Evolutionary conservation across 2,329 filamentous ascomycete species (phyloP).

Genomic region (Aspergillus ruber): DNA sequence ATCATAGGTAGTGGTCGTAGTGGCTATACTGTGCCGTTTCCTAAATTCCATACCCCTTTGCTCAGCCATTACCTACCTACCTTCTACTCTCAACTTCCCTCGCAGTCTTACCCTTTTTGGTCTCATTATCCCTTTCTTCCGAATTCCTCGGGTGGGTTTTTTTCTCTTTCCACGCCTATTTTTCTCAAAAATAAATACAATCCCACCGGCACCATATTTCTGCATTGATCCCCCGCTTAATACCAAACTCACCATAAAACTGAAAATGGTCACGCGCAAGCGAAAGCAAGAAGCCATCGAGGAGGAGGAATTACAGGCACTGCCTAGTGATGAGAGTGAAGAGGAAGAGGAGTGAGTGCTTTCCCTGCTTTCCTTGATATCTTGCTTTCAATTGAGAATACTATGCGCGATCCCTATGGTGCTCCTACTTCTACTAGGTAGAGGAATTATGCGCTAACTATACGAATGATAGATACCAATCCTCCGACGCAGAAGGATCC

Average conservation of each 20-base stretch:
- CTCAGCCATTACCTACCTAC: too few species aligned
- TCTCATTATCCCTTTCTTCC: conserved; percentile 10
- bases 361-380: neutral
- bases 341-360: conserved; percentile 44
- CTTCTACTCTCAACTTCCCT: too few species aligned
- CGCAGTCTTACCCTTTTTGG: too few species aligned
- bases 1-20: too few species aligned
- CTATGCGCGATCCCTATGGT: too few species aligned
- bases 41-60: too few species aligned
- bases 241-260: neutral
- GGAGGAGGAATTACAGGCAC: conserved; percentile 41
- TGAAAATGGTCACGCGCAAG: conserved; percentile 42
- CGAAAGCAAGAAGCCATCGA: conserved; percentile 46
- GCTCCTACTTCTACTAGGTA: too few species aligned
- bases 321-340: conserved; percentile 45
- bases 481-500: conserved; percentile 19
- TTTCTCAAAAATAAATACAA: neutral
- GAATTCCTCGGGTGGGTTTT: conserved; percentile 3
- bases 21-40: too few species aligned
- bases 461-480: conserved; percentile 26
- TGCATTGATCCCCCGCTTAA: conserved; percentile 1
- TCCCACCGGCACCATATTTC: too few species aligned
- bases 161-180: neutral
- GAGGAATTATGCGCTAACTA: neutral
- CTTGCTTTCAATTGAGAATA: too few species aligned